Percentiles rank a stretch among this genome's conserved stretches.
Conservation (phyloP, 2,329 filamentous ascomycete genomes). For the Cadophora luteo-olivacea region DNA sequence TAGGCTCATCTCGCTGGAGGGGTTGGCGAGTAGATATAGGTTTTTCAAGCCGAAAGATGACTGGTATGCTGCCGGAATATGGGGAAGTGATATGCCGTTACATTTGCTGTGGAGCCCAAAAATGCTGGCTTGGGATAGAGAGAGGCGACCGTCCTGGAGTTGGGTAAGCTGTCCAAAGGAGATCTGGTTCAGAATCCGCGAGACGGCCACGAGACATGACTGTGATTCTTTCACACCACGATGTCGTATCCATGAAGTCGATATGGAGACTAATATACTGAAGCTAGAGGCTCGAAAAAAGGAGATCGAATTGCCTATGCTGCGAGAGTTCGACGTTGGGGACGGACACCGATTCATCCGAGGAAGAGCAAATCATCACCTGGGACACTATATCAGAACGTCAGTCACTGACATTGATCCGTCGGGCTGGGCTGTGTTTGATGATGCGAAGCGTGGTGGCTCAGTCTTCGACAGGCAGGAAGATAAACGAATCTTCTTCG, state of each 20-base stretch:
- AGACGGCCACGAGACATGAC: not conserved
- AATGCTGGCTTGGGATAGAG: not conserved
- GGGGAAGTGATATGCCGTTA: constrained; percentile 1
- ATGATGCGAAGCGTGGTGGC: not conserved
- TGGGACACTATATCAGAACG: not conserved
- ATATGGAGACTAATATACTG: not conserved
- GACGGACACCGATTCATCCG: not conserved
- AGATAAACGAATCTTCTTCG: not conserved
- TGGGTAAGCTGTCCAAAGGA: not conserved
- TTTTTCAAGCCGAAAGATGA: not conserved
- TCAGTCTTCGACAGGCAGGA: not conserved
- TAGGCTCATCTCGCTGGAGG: constrained; percentile 2
- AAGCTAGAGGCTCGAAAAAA: not conserved
- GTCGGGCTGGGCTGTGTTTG: constrained; percentile 2
- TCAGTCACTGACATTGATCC: not conserved
- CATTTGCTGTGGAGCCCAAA: not conserved
- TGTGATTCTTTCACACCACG: not conserved
- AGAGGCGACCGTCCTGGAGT: not conserved
- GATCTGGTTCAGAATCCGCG: constrained; percentile 3
- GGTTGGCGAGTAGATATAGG: not conserved
- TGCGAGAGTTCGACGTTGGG: not conserved
- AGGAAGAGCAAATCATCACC: not conserved
- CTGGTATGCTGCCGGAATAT: not conserved
- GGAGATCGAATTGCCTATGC: not conserved
- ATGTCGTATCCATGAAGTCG: not conserved